Evolutionary conservation across 169 alveolate species (phyloP).

Genomic region (Cryptosporidium sp.): DNA sequence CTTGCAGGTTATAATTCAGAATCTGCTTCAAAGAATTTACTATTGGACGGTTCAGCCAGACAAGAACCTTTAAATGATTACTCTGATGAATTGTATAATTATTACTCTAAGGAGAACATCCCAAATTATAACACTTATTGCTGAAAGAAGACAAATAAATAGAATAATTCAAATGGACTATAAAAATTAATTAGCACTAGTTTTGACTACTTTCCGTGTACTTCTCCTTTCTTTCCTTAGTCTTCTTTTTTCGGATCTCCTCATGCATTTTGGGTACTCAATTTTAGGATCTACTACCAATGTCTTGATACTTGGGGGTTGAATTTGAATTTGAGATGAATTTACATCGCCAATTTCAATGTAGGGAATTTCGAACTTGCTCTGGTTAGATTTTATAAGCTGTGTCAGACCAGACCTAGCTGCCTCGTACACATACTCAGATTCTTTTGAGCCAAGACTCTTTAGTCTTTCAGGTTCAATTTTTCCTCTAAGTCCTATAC

Average conservation of each 20-base stretch:
- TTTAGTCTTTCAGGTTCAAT: conserved; percentile 16
- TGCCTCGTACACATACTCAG: not conserved
- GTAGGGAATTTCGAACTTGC: conserved; percentile 50
- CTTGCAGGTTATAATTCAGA: conserved; percentile 60
- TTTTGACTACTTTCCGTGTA: not conserved
- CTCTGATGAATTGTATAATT: conserved; percentile 4
- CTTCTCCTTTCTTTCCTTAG: conserved; percentile 59
- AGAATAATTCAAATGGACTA: conserved; percentile 8
- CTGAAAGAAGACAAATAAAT: not conserved
- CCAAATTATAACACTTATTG: conserved; percentile 18
- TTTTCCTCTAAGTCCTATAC: conserved; percentile 42
- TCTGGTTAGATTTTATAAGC: conserved; percentile 3
- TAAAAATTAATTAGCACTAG: conserved; percentile 4
- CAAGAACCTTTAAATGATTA: conserved; percentile 13
- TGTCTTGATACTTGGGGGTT: conserved; percentile 1
- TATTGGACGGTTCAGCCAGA: not conserved
- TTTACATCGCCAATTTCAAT: not conserved
- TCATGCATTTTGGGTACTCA: conserved; percentile 34
- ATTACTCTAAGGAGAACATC: conserved; percentile 28
- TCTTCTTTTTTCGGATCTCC: conserved; percentile 45
- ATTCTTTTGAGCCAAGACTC: not conserved
- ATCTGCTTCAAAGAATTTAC: not conserved
- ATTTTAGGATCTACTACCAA: conserved; percentile 38
- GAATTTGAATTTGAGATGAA: not conserved
- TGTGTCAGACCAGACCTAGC: not conserved